Base-by-base conservation (phyloP, 352 stramenopile genomes). In the Globisporangium megalacanthum region DNA sequence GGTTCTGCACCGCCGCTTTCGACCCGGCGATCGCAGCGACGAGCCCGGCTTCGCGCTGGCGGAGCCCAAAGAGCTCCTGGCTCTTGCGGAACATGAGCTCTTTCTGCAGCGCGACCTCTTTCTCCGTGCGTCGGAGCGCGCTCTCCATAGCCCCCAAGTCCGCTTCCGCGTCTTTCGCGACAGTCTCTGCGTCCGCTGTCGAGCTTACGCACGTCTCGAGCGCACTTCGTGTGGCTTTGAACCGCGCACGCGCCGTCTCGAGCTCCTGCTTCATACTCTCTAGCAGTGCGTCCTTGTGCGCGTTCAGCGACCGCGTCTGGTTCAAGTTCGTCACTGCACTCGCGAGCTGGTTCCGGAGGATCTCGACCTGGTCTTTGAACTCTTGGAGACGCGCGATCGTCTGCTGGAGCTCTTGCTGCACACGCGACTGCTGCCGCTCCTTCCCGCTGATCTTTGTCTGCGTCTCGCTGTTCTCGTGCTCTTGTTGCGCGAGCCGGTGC, bases 1-100 rank as follows among this genome's bases (percentile, higher is more conserved):
- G 65, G 62, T 98, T 98, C 55, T 92, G 86, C 6, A 70, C 72
- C 14, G 81, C 83, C 1, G 88, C 79, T 63, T 97, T 90, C 5
- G 86, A 73, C 7, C 95, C 92, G n/a, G 86, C 90, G 56, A 98
- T 97, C 58, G 98, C 92, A 14, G 88, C 82, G 50, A 97, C 92
- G 11, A 98, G 65, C 19, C 88, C 73, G 1, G 83, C 79, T 66
- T 98, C 95, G 52, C 87, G 75, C 59, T 97, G 86, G 8, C 88
- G 79, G 37, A 97, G 67, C 6, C 68, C 77, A 58, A 96, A 95
- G 8, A 98, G 73, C 49, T 82, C 71, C 66, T 98, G 89, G 47
- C 77, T 95, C 58, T 93, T 83, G 51, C 88, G 88, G 65, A 98
- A 98, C 73, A 97, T 93, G 60, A 81, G 79, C 45, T 98, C 88